A percentile compares a stretch with the other conserved stretches of the same genome.
Conservation (phyloP, 2,329 filamentous ascomycete genomes). For the Phaeosphaeriaceae sp. region DNA sequence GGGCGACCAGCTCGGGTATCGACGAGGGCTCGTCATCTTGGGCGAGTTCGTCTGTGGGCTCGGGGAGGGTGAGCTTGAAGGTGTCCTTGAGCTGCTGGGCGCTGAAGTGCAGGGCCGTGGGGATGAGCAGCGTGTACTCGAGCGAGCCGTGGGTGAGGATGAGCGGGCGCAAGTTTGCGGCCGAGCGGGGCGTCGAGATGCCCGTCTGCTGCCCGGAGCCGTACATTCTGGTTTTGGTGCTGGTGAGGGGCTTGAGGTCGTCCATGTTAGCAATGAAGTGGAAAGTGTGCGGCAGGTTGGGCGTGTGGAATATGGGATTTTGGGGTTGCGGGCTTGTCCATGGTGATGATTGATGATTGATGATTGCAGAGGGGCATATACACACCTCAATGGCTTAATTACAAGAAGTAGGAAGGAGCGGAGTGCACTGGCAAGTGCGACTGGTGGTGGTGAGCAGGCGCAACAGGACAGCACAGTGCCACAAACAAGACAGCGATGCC, state of each 20-base stretch:
- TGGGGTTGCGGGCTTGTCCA: neutral
- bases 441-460: constrained; percentile 18
- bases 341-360: too few species aligned
- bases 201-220: constrained; percentile 91
- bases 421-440: constrained; percentile 10
- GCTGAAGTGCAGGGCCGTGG: constrained; percentile 94
- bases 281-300: neutral
- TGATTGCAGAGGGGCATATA: neutral
- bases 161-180: constrained; percentile 88
- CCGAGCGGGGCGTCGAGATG: constrained; percentile 94
- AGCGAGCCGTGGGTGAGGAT: constrained; percentile 91
- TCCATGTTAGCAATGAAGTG: constrained; percentile 7
- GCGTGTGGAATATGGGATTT: neutral
- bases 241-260: constrained; percentile 6
- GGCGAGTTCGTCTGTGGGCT: constrained; percentile 94
- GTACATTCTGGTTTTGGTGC: constrained; percentile 66
- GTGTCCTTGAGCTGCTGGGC: constrained; percentile 92
- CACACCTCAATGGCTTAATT: neutral
- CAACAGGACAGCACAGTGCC: constrained; percentile 13
- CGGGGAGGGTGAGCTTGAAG: constrained; percentile 83
- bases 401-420: constrained; percentile 25
- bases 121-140: constrained; percentile 94
- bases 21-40: constrained; percentile 99
- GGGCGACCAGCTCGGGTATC: constrained; percentile 85
- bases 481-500: neutral